A percentile compares a stretch with the other conserved stretches of the same genome.
Conservation (phyloP, 345 rosid genomes). For the Limnanthes douglasii region DNA sequence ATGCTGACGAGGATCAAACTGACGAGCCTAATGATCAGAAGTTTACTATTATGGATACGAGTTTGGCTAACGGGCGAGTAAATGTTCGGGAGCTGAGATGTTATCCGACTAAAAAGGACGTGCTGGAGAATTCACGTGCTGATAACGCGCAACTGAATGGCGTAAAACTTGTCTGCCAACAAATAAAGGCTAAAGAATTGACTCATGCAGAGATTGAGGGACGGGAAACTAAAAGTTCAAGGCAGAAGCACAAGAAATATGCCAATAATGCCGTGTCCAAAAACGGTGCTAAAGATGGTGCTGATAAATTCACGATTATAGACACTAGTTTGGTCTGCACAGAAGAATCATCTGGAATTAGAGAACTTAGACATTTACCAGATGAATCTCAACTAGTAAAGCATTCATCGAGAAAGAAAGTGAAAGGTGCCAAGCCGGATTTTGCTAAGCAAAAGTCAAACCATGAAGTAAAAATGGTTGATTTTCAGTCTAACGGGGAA, state of each 20-base stretch:
- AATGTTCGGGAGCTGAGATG: constrained; percentile 22
- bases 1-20: constrained; percentile 18
- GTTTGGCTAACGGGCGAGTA: constrained; percentile 19
- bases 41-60: constrained; percentile 54
- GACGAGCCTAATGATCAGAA: constrained; percentile 20
- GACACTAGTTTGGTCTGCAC: constrained; percentile 37
- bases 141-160: too few species aligned
- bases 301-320: constrained; percentile 29
- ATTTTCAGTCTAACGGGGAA: too few species aligned
- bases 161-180: constrained; percentile 7
- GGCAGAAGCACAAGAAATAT: constrained; percentile 5
- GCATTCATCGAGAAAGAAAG: too few species aligned
- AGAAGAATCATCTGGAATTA: constrained; percentile 18
- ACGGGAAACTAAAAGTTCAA: constrained; percentile 5
- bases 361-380: constrained; percentile 30
- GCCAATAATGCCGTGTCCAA: too few species aligned
- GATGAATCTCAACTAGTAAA: too few species aligned
- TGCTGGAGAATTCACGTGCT: too few species aligned
- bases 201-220: too few species aligned
- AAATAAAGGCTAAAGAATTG: constrained; percentile 11
- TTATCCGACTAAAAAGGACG: constrained; percentile 4
- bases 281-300: too few species aligned
- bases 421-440: too few species aligned
- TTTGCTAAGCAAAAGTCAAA: too few species aligned
- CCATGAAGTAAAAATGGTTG: too few species aligned